A percentile compares a stretch with the other conserved stretches of the same genome.
Conservation (phyloP, 2,329 filamentous ascomycete species). For the Nigrospora osmanthi region DNA sequence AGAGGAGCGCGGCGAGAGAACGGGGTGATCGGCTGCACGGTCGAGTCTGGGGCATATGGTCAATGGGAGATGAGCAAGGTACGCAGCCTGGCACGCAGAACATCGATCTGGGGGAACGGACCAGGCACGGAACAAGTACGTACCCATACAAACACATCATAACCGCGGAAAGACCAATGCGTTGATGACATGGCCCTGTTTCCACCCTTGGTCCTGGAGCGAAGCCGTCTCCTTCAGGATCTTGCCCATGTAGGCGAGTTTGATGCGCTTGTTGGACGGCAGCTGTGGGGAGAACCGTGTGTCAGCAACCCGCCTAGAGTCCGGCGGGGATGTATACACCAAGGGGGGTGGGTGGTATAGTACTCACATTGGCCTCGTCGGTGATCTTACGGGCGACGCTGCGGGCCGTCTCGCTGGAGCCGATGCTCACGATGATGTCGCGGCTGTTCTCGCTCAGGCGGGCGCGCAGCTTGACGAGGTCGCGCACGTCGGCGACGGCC, state of each 20-base stretch:
- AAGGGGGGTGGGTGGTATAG: not conserved
- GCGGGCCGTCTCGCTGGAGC: conserved; percentile 55
- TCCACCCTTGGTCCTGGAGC: conserved; percentile 66
- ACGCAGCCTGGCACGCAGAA: too few species aligned
- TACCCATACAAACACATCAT: conserved; percentile 8
- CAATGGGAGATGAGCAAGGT: too few species aligned
- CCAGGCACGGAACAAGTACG: not conserved
- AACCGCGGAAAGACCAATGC: conserved; percentile 57
- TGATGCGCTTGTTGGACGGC: conserved; percentile 48
- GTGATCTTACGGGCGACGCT: conserved; percentile 55
- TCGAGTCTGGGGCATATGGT: too few species aligned
- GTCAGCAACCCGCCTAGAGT: not conserved
- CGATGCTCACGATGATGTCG: conserved; percentile 53
- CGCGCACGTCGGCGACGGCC: conserved; percentile 40
- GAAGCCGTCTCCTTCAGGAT: conserved; percentile 63
- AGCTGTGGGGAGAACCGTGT: conserved; percentile 35
- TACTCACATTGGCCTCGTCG: conserved; percentile 54
- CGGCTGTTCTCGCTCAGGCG: conserved; percentile 58
- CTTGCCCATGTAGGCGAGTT: conserved; percentile 74
- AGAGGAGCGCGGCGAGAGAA: too few species aligned
- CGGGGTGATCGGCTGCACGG: too few species aligned
- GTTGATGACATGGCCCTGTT: conserved; percentile 67
- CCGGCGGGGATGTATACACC: too few species aligned
- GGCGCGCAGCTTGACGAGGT: conserved; percentile 50
- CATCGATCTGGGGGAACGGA: too few species aligned